Evolutionary conservation across 352 stramenopile genomes (phyloP).

Genomic region (Thalassiosira hispida): DNA sequence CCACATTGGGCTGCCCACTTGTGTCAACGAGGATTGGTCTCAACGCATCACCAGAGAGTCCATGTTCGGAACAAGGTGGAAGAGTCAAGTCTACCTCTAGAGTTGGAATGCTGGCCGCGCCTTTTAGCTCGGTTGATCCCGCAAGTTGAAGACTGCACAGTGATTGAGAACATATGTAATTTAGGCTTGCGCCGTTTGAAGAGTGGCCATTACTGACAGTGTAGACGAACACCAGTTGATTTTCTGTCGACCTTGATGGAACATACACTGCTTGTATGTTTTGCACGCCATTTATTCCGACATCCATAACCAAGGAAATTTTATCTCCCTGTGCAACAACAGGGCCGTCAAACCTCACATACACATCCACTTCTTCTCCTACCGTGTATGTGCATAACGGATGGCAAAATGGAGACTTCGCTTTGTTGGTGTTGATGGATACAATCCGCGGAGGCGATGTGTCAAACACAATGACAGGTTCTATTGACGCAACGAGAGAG

Average conservation of each 20-base stretch:
- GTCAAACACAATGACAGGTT: constrained; percentile 40
- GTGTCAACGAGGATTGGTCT: constrained; percentile 63
- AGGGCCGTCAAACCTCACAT: constrained; percentile 52
- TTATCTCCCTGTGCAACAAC: constrained; percentile 43
- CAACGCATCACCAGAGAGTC: constrained; percentile 36
- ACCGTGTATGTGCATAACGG: constrained; percentile 55
- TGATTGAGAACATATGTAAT: constrained; percentile 45
- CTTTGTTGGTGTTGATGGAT: constrained; percentile 53
- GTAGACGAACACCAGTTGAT: constrained; percentile 61
- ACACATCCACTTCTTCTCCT: constrained; percentile 66
- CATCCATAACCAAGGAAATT: constrained; percentile 47
- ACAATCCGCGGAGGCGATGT: constrained; percentile 42
- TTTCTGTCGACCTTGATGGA: constrained; percentile 39
- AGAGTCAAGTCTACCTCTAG: constrained; percentile 60
- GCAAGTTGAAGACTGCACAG: constrained; percentile 42
- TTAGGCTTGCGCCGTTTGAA: constrained; percentile 46
- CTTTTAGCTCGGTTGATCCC: constrained; percentile 38
- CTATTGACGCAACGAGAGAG: constrained; percentile 27
- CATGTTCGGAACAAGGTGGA: constrained; percentile 22
- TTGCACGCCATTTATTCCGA: constrained; percentile 31
- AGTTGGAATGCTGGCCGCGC: constrained; percentile 44
- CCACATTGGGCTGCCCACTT: constrained; percentile 35
- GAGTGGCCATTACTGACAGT: constrained; percentile 55
- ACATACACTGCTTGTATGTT: constrained; percentile 28
- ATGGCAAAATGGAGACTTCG: constrained; percentile 55